A percentile compares a stretch with the other conserved stretches of the same genome.
These are phyloP conservation scores for Cornus controversa DNA, from an alignment of 148 eudicot genomes.

Conservation along the genomic window DNA sequence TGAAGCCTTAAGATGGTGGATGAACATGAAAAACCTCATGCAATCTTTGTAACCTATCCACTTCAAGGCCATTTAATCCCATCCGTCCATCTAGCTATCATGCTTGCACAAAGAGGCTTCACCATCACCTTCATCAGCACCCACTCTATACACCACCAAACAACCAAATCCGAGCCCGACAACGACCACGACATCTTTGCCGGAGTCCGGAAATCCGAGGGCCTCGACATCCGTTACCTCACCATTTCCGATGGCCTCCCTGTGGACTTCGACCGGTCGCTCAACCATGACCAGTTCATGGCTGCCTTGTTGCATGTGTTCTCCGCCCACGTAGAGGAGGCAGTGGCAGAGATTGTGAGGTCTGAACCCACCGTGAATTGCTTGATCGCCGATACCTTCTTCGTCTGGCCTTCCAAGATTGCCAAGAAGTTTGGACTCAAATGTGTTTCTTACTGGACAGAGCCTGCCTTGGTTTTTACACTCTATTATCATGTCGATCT, in stretches of 20 bases:
- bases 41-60: conserved; percentile 46
- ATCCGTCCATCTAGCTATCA: conserved; percentile 48
- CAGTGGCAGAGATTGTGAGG: conserved; percentile 24
- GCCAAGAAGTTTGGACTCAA: conserved; percentile 53
- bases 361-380: conserved; percentile 27
- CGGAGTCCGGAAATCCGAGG: conserved; percentile 29
- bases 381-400: conserved; percentile 66
- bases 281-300: conserved; percentile 44
- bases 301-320: conserved; percentile 46
- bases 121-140: conserved; percentile 73
- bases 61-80: conserved; percentile 75
- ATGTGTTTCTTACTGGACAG: conserved; percentile 70
- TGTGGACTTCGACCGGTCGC: conserved; percentile 29
- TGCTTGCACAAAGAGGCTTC: conserved; percentile 63
- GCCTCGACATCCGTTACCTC: conserved; percentile 51
- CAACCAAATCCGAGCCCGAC: conserved; percentile 21
- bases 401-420: conserved; percentile 55
- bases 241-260: conserved; percentile 57
- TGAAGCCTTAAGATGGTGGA: conserved; percentile 6
- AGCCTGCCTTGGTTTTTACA: conserved; percentile 60
- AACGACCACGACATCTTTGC: conserved; percentile 36
- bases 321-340: conserved; percentile 45
- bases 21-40: conserved; percentile 38
- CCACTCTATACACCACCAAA: conserved; percentile 48
- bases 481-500: conserved; percentile 65